Evolutionary conservation across 768 basidiomycete species (phyloP).

Genomic region (Fomitopsis pulvina): DNA sequence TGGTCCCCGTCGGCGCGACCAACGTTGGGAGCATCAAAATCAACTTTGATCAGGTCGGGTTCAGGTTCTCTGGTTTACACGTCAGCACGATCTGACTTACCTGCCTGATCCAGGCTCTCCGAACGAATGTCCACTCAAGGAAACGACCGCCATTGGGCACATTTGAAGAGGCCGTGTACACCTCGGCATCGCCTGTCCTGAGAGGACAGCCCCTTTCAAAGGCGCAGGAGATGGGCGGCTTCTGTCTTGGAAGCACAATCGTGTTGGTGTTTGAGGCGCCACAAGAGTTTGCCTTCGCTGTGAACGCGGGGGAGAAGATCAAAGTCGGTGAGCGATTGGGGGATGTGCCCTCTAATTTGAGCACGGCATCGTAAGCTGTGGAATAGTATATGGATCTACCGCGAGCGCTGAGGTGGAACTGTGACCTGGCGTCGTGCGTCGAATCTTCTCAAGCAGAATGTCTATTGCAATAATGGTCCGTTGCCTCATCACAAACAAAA

Average conservation of each 20-base stretch:
- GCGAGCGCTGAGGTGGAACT: no score
- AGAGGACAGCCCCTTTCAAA: constrained; percentile 81
- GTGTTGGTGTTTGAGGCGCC: constrained; percentile 98
- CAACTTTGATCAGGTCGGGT: constrained; percentile 83
- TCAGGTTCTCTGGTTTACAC: not conserved
- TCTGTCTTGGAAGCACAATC: constrained; percentile 91
- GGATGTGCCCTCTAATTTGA: constrained; percentile 26
- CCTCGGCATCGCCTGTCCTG: constrained; percentile 73
- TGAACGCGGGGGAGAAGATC: constrained; percentile 76
- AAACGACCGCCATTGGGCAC: constrained; percentile 73
- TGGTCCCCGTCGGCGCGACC: constrained; percentile 97
- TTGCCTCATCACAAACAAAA: no score
- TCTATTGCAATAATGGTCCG: no score
- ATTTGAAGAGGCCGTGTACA: constrained; percentile 89
- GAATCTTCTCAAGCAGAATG: no score
- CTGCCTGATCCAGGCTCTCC: constrained; percentile 50
- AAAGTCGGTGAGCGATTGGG: constrained; percentile 83
- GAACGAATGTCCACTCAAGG: constrained; percentile 79
- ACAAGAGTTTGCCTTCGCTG: constrained; percentile 66
- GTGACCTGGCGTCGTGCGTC: no score
- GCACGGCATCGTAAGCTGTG: not conserved
- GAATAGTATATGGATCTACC: not conserved
- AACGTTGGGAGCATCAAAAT: constrained; percentile 96
- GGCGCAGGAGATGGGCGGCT: constrained; percentile 97
- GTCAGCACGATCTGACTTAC: not conserved